Conservation (phyloP, 1,139 yeast species). For the Yamadazyma blattariae region DNA sequence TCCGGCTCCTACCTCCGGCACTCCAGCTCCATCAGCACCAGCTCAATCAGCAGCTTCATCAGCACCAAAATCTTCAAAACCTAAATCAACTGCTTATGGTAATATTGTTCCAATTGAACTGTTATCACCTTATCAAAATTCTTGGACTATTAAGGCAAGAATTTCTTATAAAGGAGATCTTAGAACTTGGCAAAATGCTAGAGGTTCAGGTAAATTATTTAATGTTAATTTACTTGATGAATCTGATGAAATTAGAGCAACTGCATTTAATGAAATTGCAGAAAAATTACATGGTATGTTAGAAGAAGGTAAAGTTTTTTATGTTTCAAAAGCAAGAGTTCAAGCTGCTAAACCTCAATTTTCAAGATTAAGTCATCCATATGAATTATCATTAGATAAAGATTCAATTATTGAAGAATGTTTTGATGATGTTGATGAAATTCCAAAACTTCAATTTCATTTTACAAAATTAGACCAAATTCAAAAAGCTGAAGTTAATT, state of each 20-base stretch:
- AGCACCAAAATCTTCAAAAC: conserved; percentile 8
- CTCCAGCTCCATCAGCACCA: conserved; percentile 5
- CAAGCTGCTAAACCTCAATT: conserved; percentile 84
- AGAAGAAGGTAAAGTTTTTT: conserved; percentile 89
- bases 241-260: conserved; percentile 93
- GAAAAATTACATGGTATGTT: conserved; percentile 71
- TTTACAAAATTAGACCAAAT: conserved; percentile 70
- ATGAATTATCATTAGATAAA: conserved; percentile 79
- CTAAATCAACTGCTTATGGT: conserved; percentile 20
- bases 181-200: conserved; percentile 81
- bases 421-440: conserved; percentile 52
- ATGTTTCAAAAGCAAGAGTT: conserved; percentile 77
- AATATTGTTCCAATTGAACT: conserved; percentile 68
- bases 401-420: conserved; percentile 77
- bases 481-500: conserved; percentile 64
- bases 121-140: conserved; percentile 85
- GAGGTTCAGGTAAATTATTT: conserved; percentile 89
- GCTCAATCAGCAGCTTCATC: conserved; percentile 5
- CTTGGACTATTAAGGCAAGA: conserved; percentile 92
- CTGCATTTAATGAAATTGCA: conserved; percentile 88
- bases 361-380: conserved; percentile 81
- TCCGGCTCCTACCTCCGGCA: conserved; percentile 13
- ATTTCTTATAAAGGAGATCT: conserved; percentile 86
- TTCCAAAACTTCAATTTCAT: conserved; percentile 77
- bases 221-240: conserved; percentile 88